phyloP scores from a whole-genome alignment of 2,329 filamentous ascomycete genomes.

The Pestalotiopsis sp. region DNA sequence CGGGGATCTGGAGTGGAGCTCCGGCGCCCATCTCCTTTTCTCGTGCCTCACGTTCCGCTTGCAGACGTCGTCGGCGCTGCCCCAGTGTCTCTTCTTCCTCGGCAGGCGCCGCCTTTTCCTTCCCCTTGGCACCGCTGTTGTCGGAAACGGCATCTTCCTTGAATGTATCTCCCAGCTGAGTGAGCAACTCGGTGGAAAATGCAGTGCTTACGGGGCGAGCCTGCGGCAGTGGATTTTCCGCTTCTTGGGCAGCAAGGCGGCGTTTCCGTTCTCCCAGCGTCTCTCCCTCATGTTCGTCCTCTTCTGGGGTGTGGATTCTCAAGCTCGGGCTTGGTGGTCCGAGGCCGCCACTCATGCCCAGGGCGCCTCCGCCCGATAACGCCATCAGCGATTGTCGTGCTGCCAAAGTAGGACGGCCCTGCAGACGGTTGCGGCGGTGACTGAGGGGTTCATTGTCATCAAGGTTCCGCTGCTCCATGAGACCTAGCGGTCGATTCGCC shows the following conservation, averaged over 20 bases:
- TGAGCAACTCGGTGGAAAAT: constrained; percentile 70
- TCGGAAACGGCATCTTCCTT: constrained; percentile 36
- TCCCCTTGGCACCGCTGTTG: constrained; percentile 30
- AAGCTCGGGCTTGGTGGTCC: constrained; percentile 27
- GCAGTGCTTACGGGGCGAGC: constrained; percentile 62
- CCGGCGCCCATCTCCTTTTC: constrained; percentile 52
- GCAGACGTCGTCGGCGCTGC: constrained; percentile 72
- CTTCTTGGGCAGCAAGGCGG: constrained; percentile 60
- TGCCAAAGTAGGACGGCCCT: constrained; percentile 52
- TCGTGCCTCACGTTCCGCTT: constrained; percentile 67
- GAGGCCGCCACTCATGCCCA: constrained; percentile 26
- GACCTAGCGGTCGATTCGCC: constrained; percentile 65
- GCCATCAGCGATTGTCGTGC: constrained; percentile 47
- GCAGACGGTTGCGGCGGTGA: constrained; percentile 71
- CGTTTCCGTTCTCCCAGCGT: constrained; percentile 66
- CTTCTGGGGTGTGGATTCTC: constrained; percentile 33
- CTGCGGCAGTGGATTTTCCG: constrained; percentile 46
- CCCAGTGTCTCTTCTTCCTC: constrained; percentile 77
- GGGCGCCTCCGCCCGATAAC: constrained; percentile 27
- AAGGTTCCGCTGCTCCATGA: constrained; percentile 78
- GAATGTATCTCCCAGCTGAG: constrained; percentile 56
- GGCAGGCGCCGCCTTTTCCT: constrained; percentile 27
- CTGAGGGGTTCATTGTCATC: constrained; percentile 93
- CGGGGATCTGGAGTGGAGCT: constrained; percentile 24
- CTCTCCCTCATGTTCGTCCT: constrained; percentile 61